A percentile compares a stretch with the other conserved stretches of the same genome.
Evolutionary conservation across 169 alveolate genomes (phyloP).

Genomic region (Eimeria sp.): DNA sequence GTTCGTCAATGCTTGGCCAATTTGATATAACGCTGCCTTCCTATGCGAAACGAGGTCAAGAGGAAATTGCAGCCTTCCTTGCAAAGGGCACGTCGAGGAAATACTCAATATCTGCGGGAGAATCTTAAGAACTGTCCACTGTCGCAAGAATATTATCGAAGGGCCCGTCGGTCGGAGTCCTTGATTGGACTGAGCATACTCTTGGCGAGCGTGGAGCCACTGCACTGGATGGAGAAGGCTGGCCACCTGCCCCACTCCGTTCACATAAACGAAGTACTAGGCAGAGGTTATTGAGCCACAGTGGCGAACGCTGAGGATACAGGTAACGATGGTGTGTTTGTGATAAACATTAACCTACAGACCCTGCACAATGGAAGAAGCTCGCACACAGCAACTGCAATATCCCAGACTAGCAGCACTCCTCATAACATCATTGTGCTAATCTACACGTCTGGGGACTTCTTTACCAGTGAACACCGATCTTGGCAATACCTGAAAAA

Average conservation of each 20-base stretch:
- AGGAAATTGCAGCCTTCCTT: constrained; percentile 20
- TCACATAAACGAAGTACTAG: not conserved
- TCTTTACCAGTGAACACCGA: not conserved
- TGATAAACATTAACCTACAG: not conserved
- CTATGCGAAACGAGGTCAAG: not conserved
- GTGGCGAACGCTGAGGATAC: constrained; percentile 3
- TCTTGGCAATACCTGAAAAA: not conserved
- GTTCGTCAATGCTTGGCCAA: constrained; percentile 9
- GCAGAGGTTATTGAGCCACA: not conserved
- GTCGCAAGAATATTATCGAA: not conserved
- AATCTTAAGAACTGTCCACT: not conserved
- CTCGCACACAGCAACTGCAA: not conserved
- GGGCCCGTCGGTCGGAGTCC: not conserved
- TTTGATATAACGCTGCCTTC: constrained; percentile 21
- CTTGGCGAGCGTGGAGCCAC: not conserved
- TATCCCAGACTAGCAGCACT: not conserved
- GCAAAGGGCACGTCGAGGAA: not conserved
- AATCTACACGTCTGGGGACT: too few relatives aligned
- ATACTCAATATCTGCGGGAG: not conserved
- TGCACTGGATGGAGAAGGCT: not conserved
- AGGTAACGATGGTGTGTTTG: not conserved
- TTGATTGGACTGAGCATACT: not conserved
- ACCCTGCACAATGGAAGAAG: not conserved
- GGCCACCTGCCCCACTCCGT: not conserved
- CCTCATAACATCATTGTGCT: not conserved